Evolutionary conservation across 2,329 filamentous ascomycete genomes (phyloP), one percentile per base, ranked within the genome.

Genomic region (Zarea fungicola): DNA sequence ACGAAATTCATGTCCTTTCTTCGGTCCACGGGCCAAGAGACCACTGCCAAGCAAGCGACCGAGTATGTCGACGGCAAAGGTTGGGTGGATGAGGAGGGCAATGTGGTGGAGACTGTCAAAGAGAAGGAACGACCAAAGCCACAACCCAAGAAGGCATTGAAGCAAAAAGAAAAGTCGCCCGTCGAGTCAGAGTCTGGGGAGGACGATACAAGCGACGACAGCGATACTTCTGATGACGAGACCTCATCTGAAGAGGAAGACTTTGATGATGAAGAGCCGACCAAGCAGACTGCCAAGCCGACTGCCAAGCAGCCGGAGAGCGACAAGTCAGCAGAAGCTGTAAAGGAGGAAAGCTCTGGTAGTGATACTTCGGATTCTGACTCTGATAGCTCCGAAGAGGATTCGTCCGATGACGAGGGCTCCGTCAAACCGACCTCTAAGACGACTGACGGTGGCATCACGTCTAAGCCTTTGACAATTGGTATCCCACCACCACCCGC

Each of bases 21-120:
- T 51, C 89, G 88, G 63, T 72, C 75, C 6, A 39, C 58, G 2
- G 56, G 49, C 22, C 60, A 61, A 10, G 59, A 62, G 31, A 53
- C 49, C 13, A 46, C 53, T 13, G 73, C 62, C 35, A 67, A 70
- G 5, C 64, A 69, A 2, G 68, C 67, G 1, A 67, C 68, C 2
- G 82, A 85, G 49, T 96, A 85, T 63, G 78, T 93, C 34, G 85
- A 96, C 47, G 90, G 86, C 19, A 84, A 87, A 60, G 92, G 92
- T 1, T 97, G 93, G 92, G 78, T 96, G 0, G 85, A 96, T 58
- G 80, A 83, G 53, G 73, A 84, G 14, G 91, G 91, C 6, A 81
- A 84, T 48, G 70, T 96, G 1, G 79, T 95, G 3, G 87, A 95
- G 64, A 67, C 66, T 8, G 72, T 72, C 29, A 49, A 48, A 16